Evolutionary conservation across 2,329 filamentous ascomycete species (phyloP).

Genomic region (Phialocephala subalpina): DNA sequence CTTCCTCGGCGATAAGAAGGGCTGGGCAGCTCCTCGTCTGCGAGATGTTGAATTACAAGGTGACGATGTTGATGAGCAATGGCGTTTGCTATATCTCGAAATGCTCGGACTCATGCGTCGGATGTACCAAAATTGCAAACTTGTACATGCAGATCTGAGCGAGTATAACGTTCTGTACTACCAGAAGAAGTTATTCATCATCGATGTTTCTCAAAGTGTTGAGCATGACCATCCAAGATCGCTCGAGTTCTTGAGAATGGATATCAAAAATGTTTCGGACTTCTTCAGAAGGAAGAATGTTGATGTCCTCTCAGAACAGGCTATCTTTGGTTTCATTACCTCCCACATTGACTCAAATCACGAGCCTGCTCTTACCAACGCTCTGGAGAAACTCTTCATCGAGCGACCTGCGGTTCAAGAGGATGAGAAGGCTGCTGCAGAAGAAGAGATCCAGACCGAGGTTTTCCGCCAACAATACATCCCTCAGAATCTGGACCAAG

Average conservation of each 20-base stretch:
- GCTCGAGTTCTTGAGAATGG: slow-evolving; percentile 94
- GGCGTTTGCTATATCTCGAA: slow-evolving; percentile 82
- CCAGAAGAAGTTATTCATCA: slow-evolving; percentile 83
- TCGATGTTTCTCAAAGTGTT: slow-evolving; percentile 97
- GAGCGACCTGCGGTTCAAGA: slow-evolving; percentile 61
- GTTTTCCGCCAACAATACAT: slow-evolving; percentile 98
- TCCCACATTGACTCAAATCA: slow-evolving; percentile 65
- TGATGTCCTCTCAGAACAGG: slow-evolving; percentile 78
- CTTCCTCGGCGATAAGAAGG: slow-evolving; percentile 87
- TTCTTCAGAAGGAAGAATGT: slow-evolving; percentile 91
- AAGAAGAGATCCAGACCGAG: slow-evolving; percentile 82
- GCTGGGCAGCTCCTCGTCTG: slow-evolving; percentile 86
- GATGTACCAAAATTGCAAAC: slow-evolving; percentile 89
- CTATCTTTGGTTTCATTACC: slow-evolving; percentile 86
- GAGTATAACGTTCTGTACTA: slow-evolving; percentile 98
- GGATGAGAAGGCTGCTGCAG: slow-evolving; percentile 59
- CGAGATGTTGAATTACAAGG: slow-evolving; percentile 82
- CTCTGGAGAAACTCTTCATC: slow-evolving; percentile 73
- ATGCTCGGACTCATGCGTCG: slow-evolving; percentile 88
- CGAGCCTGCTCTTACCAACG: slow-evolving; percentile 65
- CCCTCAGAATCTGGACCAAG: slow-evolving; percentile 92
- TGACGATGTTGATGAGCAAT: slow-evolving; percentile 74
- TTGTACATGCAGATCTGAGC: slow-evolving; percentile 95
- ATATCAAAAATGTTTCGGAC: slow-evolving; percentile 95
- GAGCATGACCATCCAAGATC: slow-evolving; percentile 95